Evolutionary conservation across 2,329 filamentous ascomycete species (phyloP).

Genomic region (Colletotrichum australisinense): DNA sequence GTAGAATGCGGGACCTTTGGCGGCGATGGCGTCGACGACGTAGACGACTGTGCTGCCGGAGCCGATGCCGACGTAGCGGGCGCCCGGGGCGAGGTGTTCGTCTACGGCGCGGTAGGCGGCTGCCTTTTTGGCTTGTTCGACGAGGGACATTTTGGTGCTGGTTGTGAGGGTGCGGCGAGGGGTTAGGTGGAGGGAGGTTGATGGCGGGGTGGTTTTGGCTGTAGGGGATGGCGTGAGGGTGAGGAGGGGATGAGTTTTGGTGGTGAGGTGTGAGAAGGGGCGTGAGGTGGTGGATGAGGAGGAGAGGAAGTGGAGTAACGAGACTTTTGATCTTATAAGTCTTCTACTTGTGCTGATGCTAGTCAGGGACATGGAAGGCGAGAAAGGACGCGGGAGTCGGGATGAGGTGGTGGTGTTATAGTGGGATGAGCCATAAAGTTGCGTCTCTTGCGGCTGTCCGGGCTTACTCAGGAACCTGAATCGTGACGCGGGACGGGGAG

Average conservation of each 20-base stretch:
- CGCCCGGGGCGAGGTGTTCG: constrained; percentile 74
- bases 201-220: not conserved
- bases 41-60: constrained; percentile 86
- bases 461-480: constrained; percentile 33
- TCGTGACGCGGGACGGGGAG: not conserved
- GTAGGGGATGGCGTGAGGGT: not conserved
- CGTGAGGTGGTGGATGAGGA: constrained; percentile 31
- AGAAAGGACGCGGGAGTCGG: not conserved
- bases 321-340: constrained; percentile 22
- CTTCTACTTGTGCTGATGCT: constrained; percentile 4
- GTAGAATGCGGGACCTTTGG: constrained; percentile 65
- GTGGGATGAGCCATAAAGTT: constrained; percentile 33
- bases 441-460: not conserved
- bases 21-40: constrained; percentile 83
- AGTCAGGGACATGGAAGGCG: constrained; percentile 20
- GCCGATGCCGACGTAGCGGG: constrained; percentile 80
- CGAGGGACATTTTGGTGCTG: constrained; percentile 51
- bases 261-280: not conserved
- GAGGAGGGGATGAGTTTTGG: not conserved
- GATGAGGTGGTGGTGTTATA: constrained; percentile 27
- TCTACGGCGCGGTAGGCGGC: constrained; percentile 80
- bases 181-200: not conserved
- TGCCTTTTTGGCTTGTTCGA: constrained; percentile 80
- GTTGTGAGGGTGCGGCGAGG: not conserved
- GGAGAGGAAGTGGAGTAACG: not conserved